Base-by-base conservation (phyloP, 495 filamentous ascomycete genomes). In the Darksidea phi region DNA sequence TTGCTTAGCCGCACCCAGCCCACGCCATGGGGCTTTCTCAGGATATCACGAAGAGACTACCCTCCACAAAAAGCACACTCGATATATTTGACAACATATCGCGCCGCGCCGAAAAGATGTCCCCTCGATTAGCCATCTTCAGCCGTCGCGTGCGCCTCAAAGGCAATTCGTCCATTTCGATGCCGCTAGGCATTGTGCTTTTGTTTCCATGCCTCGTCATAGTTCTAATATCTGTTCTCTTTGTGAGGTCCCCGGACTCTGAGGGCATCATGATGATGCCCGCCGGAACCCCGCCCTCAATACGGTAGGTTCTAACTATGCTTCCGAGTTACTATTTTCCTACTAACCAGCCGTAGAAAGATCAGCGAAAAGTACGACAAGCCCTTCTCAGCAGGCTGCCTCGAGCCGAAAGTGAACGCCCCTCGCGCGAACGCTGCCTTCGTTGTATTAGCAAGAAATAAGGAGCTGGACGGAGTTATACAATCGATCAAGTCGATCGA, bases 401-500 rank as follows among this genome's bases (percentile, higher is more conserved):
- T 88, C 57, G 84, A 89, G 53, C 80, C 82, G 13, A 75, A 85
- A 60, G 84, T 81, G 18, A 82, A 88, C 58, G 83, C 80, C 11
- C 86, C 85, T 48, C 84, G 91, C 64, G 94, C 87, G 66, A 97
- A 99, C 73, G 94, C 90, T 49, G 92, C 88, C 15, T 94, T 99
- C 62, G 95, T 99, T 62, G 92, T 99, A 18, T 82, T 99, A 53
- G 94, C 94, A 23, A 80, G 94, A 65, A 97, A 99, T 74, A 95
- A 96, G 81, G 94, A 99, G 75, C 69, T 99, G 60, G 91, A 95
- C 0, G 94, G 94, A 54, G 94, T 99, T 28, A 85, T 97, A 46
- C 88, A 97, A 76, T 97, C 92, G 8, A 82, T 99, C 64, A 97
- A 96, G 78, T 96, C 92, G 50, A 94, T 99, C 64, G 94, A 99